Evolutionary conservation across 768 basidiomycete species (phyloP).

Genomic region (Mycena amicta): DNA sequence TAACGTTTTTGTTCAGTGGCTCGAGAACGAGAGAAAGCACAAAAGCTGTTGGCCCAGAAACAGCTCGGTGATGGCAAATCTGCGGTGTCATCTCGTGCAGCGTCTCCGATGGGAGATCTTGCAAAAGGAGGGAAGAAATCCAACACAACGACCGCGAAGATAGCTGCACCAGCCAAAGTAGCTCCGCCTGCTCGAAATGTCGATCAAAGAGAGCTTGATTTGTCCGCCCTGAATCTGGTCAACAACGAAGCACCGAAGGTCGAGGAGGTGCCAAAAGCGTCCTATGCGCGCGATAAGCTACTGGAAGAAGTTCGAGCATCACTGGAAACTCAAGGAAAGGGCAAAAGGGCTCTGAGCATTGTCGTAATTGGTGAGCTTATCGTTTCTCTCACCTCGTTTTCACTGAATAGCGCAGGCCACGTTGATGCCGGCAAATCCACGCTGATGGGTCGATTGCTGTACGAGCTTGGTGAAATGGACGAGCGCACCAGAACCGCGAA

Average conservation of each 20-base stretch:
- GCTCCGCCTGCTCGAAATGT: constrained; percentile 25
- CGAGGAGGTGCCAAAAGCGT: constrained; percentile 66
- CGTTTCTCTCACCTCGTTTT: background rate
- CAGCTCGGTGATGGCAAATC: constrained; percentile 42
- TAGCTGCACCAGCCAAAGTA: constrained; percentile 36
- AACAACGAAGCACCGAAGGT: constrained; percentile 39
- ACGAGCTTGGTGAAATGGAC: constrained; percentile 86
- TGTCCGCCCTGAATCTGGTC: constrained; percentile 72
- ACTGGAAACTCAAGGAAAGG: constrained; percentile 50
- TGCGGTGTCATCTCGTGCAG: constrained; percentile 46
- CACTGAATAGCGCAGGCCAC: constrained; percentile 64
- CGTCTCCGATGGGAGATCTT: constrained; percentile 46
- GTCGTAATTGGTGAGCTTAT: constrained; percentile 81
- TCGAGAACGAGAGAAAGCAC: constrained; percentile 78
- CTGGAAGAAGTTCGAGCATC: constrained; percentile 73
- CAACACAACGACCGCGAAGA: constrained; percentile 21
- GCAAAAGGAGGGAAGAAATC: constrained; percentile 47
- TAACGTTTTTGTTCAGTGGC: constrained; percentile 62
- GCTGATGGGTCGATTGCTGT: constrained; percentile 90
- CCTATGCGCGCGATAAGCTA: constrained; percentile 76
- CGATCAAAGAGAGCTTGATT: constrained; percentile 69
- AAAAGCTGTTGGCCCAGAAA: constrained; percentile 53
- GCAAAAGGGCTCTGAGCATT: constrained; percentile 76
- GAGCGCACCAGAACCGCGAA: constrained; percentile 85
- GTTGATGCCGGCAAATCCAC: constrained; percentile 99